A percentile compares a stretch with the other conserved stretches of the same genome.
phyloP scores from a whole-genome alignment of 1,284 basidiomycete genomes.

The Afroboletus lepidellus region DNA sequence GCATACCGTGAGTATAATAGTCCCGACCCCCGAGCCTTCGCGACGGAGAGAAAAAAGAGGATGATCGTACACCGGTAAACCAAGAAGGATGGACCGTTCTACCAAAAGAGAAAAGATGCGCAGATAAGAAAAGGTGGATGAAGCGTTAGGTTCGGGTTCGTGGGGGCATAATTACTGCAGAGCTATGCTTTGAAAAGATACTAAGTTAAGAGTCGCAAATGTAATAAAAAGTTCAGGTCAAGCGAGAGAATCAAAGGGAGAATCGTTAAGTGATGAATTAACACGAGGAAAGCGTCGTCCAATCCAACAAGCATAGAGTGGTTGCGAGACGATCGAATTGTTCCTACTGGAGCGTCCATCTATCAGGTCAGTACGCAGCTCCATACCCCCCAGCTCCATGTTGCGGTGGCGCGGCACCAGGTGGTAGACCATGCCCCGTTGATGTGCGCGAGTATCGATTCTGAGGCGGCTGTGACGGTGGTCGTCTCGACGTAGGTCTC shows the following conservation, averaged over 20 bases:
- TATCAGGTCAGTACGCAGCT: conserved; percentile 12
- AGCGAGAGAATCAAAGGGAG: conserved; percentile 3
- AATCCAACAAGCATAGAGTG: conserved; percentile 14
- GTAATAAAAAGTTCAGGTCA: conserved; percentile 1
- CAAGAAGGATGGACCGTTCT: neutral
- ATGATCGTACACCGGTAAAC: neutral
- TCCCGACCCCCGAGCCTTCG: too few species aligned
- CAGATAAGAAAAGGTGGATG: neutral
- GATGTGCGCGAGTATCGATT: conserved; percentile 72
- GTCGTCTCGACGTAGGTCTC: conserved; percentile 49
- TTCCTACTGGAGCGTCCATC: conserved; percentile 7
- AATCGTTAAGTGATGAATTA: conserved; percentile 16
- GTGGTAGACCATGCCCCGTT: conserved; percentile 54
- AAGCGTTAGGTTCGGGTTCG: neutral
- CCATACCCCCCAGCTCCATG: conserved; percentile 34
- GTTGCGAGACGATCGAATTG: neutral
- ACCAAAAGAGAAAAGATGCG: neutral
- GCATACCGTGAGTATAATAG: too few species aligned
- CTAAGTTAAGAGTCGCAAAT: neutral
- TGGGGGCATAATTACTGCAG: neutral
- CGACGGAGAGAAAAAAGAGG: neutral
- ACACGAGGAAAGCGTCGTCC: conserved; percentile 6
- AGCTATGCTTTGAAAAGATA: neutral
- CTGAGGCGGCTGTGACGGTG: conserved; percentile 61
- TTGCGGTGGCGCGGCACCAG: conserved; percentile 72